Percentiles rank a stretch among this genome's conserved stretches.
Conservation (phyloP, 2,329 filamentous ascomycete species). For the Diaporthe caulivora region DNA sequence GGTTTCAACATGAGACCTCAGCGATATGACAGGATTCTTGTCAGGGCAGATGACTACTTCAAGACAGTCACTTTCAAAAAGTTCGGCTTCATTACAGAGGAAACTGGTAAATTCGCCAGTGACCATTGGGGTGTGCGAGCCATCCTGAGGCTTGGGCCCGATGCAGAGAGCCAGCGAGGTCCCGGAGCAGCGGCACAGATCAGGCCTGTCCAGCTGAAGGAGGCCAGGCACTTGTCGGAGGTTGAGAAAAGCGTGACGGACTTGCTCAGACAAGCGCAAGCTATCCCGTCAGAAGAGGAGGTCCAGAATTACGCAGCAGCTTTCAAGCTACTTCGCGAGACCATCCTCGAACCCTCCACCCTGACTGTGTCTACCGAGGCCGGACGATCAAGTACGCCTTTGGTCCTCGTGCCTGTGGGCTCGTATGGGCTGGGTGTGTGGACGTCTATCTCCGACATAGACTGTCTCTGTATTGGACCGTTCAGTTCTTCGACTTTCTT, state of each 20-base stretch:
- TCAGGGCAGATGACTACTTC: conserved; percentile 57
- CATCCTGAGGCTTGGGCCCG: conserved; percentile 48
- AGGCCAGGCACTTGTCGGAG: conserved; percentile 48
- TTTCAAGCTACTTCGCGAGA: conserved; percentile 58
- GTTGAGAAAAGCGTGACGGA: conserved; percentile 51
- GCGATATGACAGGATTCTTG: conserved; percentile 73
- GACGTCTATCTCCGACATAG: conserved; percentile 71
- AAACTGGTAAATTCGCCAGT: conserved; percentile 53
- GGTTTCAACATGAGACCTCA: conserved; percentile 69
- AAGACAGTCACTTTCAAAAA: conserved; percentile 63
- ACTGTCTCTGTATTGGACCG: conserved; percentile 74
- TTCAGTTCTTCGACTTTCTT: conserved; percentile 74
- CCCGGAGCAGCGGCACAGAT: conserved; percentile 44
- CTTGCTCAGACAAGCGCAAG: conserved; percentile 52
- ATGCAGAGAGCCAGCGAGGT: conserved; percentile 35
- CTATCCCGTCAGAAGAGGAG: conserved; percentile 63
- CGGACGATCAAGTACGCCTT: conserved; percentile 48
- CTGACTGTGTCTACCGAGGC: conserved; percentile 34
- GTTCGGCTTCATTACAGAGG: conserved; percentile 63
- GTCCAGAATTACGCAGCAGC: conserved; percentile 55
- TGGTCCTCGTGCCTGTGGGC: conserved; percentile 72
- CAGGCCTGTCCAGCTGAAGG: conserved; percentile 50
- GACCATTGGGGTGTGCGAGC: conserved; percentile 71
- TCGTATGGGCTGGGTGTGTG: conserved; percentile 75
- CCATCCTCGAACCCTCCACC: conserved; percentile 51